Conservation (phyloP, 345 rosid species). For the Cardiospermum halicacabum region DNA sequence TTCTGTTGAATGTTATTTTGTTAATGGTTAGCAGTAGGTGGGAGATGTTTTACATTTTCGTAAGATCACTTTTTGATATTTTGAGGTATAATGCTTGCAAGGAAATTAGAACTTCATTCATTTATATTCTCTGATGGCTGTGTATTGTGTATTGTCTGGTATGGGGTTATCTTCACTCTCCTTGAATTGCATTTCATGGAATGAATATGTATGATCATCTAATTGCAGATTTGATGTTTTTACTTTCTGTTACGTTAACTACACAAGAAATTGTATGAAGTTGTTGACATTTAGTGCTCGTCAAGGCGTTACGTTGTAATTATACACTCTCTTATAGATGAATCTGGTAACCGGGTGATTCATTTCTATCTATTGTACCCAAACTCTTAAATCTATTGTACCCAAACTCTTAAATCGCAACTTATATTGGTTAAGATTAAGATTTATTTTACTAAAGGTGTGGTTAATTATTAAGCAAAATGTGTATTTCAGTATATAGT, state of each 20-base stretch:
- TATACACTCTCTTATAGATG: slow-evolving; percentile 1
- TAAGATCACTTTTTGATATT: neutral
- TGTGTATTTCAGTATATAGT: neutral
- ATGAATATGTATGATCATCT: neutral
- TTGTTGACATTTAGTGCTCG: neutral
- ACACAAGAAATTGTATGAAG: too few relatives aligned
- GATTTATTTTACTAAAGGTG: neutral
- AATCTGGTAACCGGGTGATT: neutral
- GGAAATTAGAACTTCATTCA: neutral
- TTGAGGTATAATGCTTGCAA: neutral
- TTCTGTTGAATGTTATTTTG: neutral
- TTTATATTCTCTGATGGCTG: neutral
- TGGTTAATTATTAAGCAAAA: neutral
- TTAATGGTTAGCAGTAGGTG: neutral
- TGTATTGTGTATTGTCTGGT: neutral
- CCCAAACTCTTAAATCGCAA: neutral
- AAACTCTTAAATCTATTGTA: neutral
- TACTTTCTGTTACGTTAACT: neutral
- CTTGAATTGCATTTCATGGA: too few relatives aligned
- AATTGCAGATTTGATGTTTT: neutral
- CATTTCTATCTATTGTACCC: neutral
- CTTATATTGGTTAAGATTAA: neutral
- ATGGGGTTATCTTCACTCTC: neutral
- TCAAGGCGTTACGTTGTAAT: neutral
- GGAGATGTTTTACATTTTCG: neutral